Percentiles rank a stretch among this genome's conserved stretches.
phyloP scores from a whole-genome alignment of 2,329 filamentous ascomycete species.

The Talaromyces albobiverticillius region DNA sequence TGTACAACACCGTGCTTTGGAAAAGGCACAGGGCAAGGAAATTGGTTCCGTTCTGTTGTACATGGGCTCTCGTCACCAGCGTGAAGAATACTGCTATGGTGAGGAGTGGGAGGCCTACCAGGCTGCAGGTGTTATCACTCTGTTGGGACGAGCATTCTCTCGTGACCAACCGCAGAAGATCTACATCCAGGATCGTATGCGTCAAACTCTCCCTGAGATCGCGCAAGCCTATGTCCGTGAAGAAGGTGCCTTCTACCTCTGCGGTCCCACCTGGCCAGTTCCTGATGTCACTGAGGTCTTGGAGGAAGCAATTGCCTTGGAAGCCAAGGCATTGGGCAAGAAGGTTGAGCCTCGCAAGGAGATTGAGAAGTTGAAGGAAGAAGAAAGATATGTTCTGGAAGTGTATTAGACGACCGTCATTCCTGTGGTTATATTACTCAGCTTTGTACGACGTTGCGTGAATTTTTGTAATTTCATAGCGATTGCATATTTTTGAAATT shows the following conservation, averaged over 20 bases:
- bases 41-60: constrained; percentile 93
- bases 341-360: constrained; percentile 85
- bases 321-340: constrained; percentile 65
- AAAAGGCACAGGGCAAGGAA: constrained; percentile 94
- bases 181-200: constrained; percentile 98
- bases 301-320: constrained; percentile 80
- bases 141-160: constrained; percentile 90
- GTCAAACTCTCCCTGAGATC: constrained; percentile 79
- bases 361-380: constrained; percentile 97
- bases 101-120: constrained; percentile 99
- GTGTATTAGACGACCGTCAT: constrained; percentile 67
- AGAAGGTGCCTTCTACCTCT: constrained; percentile 93
- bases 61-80: constrained; percentile 94
- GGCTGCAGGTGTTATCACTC: constrained; percentile 89
- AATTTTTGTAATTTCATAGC: not conserved
- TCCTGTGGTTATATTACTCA: not conserved
- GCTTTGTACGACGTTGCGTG: not conserved
- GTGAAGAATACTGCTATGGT: constrained; percentile 97
- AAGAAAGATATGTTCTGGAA: constrained; percentile 89
- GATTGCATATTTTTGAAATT: not conserved
- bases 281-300: constrained; percentile 93
- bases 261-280: constrained; percentile 96
- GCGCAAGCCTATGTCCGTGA: constrained; percentile 81
- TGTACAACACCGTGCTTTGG: constrained; percentile 95
- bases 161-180: constrained; percentile 98